Percentiles rank a stretch among this genome's conserved stretches.
Conservation (phyloP, 2,329 filamentous ascomycete species). For the Tolypocladium endophyticum region DNA sequence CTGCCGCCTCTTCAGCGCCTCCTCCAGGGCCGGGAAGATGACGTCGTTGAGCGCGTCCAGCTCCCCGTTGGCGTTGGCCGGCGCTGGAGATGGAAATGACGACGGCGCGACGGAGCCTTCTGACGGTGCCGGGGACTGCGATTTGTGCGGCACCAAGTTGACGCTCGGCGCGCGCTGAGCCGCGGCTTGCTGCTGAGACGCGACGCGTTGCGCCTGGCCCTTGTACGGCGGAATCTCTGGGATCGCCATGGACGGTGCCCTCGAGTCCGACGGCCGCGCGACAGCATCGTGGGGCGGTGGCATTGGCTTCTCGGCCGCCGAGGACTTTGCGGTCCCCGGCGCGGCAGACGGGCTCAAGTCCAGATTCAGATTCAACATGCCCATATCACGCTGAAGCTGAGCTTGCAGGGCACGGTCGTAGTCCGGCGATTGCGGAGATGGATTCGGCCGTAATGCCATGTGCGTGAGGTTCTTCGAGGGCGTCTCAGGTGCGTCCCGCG, state of each 20-base stretch:
- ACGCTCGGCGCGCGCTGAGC: conserved; percentile 10
- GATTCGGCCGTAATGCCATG: conserved; percentile 35
- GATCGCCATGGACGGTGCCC: conserved; percentile 29
- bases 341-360: conserved; percentile 4
- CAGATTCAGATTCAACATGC: conserved; percentile 38
- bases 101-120: conserved; percentile 27
- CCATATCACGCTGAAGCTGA: conserved; percentile 54
- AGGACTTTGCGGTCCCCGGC: conserved; percentile 5
- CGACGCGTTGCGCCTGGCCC: conserved; percentile 20
- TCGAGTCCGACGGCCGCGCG: conserved; percentile 26
- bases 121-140: conserved; percentile 18
- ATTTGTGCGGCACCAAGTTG: conserved; percentile 11
- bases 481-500: conserved; percentile 29
- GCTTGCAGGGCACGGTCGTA: conserved; percentile 51
- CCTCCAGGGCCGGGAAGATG: conserved; percentile 84
- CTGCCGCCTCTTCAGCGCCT: conserved; percentile 74
- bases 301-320: conserved; percentile 10
- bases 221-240: conserved; percentile 47
- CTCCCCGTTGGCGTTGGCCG: conserved; percentile 52
- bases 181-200: conserved; percentile 15
- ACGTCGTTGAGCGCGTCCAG: conserved; percentile 84
- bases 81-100: conserved; percentile 46
- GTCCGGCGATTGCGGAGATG: conserved; percentile 41
- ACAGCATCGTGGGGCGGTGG: conserved; percentile 24
- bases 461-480: conserved; percentile 26